Percentiles rank a stretch among this genome's conserved stretches.
Evolutionary conservation across 495 filamentous ascomycete species (phyloP).

Genomic region (Platismatia glauca): DNA sequence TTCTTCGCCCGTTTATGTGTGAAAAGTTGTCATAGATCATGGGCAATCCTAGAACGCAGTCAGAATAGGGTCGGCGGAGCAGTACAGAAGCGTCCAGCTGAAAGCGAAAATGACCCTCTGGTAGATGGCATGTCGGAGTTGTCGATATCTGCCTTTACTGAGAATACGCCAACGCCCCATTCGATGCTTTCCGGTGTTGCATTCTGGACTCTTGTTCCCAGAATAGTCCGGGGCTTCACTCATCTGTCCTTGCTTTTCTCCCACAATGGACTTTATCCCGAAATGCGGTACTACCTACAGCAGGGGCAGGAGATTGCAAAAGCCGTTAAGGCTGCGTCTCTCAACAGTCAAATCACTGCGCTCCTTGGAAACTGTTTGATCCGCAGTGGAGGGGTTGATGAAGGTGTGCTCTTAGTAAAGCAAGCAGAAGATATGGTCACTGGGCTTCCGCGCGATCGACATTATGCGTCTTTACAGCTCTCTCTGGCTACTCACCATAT

Average conservation of each 20-base stretch:
- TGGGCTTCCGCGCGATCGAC: conserved; percentile 5
- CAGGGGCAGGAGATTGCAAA: conserved; percentile 73
- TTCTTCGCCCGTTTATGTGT: conserved; percentile 58
- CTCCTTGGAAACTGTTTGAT: conserved; percentile 9
- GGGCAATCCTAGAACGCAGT: conserved; percentile 50
- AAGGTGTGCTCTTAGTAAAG: conserved; percentile 1
- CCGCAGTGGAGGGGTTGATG: conserved; percentile 9
- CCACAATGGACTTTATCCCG: conserved; percentile 76
- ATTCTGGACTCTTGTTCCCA: conserved; percentile 73
- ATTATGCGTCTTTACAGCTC: conserved; percentile 15
- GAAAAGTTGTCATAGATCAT: conserved; percentile 57
- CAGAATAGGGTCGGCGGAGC: conserved; percentile 32
- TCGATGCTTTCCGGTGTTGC: conserved; percentile 47
- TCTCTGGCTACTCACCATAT: conserved; percentile 7
- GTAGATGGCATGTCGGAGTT: conserved; percentile 11
- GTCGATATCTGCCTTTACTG: conserved; percentile 5
- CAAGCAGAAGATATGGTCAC: conserved; percentile 3
- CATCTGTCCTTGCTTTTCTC: conserved; percentile 69
- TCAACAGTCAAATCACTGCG: conserved; percentile 25
- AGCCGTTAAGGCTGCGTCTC: conserved; percentile 52
- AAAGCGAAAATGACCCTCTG: conserved; percentile 5
- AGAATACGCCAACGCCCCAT: conserved; percentile 17
- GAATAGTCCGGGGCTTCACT: conserved; percentile 57
- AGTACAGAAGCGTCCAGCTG: neutral
- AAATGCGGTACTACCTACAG: conserved; percentile 83